phyloP scores from a whole-genome alignment of 2,329 filamentous ascomycete species.

The Ilyonectria sp. region DNA sequence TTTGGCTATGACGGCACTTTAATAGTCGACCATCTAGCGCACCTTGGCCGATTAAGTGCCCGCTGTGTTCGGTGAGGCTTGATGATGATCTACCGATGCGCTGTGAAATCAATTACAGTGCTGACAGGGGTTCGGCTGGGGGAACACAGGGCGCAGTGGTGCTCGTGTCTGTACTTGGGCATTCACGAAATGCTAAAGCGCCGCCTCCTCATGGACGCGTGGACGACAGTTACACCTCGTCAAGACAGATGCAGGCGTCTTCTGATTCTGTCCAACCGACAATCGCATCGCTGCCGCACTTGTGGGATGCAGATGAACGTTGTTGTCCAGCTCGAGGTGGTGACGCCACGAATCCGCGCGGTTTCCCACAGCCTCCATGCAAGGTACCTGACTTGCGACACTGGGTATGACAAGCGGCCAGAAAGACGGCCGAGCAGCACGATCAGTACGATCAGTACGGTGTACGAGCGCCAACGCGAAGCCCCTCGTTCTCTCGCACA shows the following conservation, averaged over 20 bases:
- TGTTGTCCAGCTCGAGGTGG: slow-evolving; percentile 17
- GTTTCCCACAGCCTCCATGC: slow-evolving; percentile 22
- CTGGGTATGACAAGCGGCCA: not conserved
- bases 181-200: slow-evolving; percentile 14
- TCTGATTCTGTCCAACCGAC: not conserved
- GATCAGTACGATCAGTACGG: not conserved
- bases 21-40: slow-evolving; percentile 28
- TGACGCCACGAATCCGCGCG: slow-evolving; percentile 14
- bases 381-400: slow-evolving; percentile 21
- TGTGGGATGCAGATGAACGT: slow-evolving; percentile 14
- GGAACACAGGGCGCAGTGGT: slow-evolving; percentile 13
- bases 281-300: not conserved
- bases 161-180: slow-evolving; percentile 10
- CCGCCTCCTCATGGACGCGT: slow-evolving; percentile 12
- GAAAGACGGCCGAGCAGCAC: not conserved
- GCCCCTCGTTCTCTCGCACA: not conserved
- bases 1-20: slow-evolving; percentile 24
- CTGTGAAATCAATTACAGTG: slow-evolving; percentile 31
- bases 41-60: slow-evolving; percentile 30
- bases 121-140: slow-evolving; percentile 16
- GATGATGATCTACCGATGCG: slow-evolving; percentile 38
- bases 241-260: not conserved
- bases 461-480: not conserved
- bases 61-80: slow-evolving; percentile 38
- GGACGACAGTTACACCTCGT: slow-evolving; percentile 1